These are phyloP conservation scores for Chrysophaeum taylorii DNA, from an alignment of 352 stramenopile genomes.

Conservation along the genomic window DNA sequence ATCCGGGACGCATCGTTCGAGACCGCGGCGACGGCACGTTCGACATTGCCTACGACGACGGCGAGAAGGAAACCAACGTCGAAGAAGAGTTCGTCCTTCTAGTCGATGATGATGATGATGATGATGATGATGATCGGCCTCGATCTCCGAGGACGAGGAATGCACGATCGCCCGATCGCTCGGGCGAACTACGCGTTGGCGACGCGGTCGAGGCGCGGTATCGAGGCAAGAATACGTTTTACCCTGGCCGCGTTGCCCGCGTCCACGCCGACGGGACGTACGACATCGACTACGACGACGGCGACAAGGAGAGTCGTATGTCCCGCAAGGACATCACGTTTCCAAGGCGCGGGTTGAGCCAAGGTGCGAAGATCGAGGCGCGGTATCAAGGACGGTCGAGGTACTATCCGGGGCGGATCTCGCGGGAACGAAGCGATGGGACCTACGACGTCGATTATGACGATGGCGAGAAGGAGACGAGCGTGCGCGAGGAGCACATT, in stretches of 20 bases:
- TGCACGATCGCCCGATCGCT: slow-evolving; percentile 40
- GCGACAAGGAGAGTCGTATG: slow-evolving; percentile 39
- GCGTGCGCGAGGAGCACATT: slow-evolving; percentile 19
- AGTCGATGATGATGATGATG: neutral
- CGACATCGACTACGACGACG: slow-evolving; percentile 48
- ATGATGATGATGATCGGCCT: neutral
- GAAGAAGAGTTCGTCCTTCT: slow-evolving; percentile 32
- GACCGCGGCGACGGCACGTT: slow-evolving; percentile 36
- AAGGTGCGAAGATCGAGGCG: slow-evolving; percentile 49
- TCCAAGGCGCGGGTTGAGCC: slow-evolving; percentile 19
- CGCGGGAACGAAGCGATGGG: slow-evolving; percentile 28
- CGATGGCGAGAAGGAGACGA: slow-evolving; percentile 34
- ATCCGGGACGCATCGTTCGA: slow-evolving; percentile 36
- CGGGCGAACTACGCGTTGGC: slow-evolving; percentile 29
- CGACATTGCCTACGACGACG: slow-evolving; percentile 20
- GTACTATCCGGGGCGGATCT: slow-evolving; percentile 46
- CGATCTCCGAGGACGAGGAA: no score
- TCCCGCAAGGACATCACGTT: slow-evolving; percentile 32
- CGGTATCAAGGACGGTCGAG: slow-evolving; percentile 49
- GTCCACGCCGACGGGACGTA: slow-evolving; percentile 40
- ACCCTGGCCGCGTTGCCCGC: slow-evolving; percentile 25
- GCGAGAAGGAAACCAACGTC: slow-evolving; percentile 33
- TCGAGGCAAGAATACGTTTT: slow-evolving; percentile 41
- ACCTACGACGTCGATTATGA: slow-evolving; percentile 34
- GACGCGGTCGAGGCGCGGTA: slow-evolving; percentile 41